Percentiles rank a stretch among this genome's conserved stretches.
Conservation (phyloP, 2,329 filamentous ascomycete species). For the Xylariaceae sp. region DNA sequence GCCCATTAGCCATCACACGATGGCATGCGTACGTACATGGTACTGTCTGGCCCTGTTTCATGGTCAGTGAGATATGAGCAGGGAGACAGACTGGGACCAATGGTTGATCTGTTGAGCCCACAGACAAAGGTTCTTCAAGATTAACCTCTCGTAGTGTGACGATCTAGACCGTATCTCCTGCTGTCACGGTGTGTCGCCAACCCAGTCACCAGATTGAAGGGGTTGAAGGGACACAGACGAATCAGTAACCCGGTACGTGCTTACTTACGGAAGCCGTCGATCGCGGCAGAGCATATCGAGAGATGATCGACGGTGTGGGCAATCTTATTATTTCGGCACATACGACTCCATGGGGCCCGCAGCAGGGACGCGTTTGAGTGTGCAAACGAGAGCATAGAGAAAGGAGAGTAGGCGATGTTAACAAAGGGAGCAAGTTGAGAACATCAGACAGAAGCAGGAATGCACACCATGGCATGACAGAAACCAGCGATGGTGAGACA, state of each 20-base stretch:
- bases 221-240: neutral
- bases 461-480: neutral
- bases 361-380: neutral
- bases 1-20: neutral
- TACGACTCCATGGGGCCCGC: conserved; percentile 7
- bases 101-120: neutral
- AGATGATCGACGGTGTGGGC: conserved; percentile 17
- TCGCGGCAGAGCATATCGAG: conserved; percentile 5
- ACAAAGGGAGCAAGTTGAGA: neutral
- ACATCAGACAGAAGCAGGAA: neutral
- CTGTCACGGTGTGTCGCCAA: neutral
- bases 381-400: neutral
- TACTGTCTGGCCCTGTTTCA: neutral
- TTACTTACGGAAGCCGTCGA: conserved; percentile 11
- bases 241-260: neutral
- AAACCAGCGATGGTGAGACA: neutral
- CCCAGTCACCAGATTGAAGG: neutral
- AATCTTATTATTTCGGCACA: conserved; percentile 9
- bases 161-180: neutral
- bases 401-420: neutral
- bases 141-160: neutral
- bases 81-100: neutral
- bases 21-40: neutral
- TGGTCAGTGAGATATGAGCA: neutral
- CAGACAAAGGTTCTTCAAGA: neutral